phyloP scores from a whole-genome alignment of 345 rosid genomes.

The Reutealis trisperma region DNA sequence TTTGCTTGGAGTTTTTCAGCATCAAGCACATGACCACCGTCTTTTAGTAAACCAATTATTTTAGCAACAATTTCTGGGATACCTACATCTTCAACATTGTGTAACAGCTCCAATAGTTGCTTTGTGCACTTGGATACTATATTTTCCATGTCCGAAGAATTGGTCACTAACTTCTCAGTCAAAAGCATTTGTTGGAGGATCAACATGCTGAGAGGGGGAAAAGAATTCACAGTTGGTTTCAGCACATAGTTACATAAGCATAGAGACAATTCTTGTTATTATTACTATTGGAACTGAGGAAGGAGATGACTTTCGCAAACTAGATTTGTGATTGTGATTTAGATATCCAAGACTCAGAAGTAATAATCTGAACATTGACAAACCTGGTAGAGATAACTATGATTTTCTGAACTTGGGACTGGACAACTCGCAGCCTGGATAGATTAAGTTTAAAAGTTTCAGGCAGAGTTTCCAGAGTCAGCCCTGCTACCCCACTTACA shows the following conservation, averaged over 20 bases:
- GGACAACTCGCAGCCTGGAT: constrained; percentile 13
- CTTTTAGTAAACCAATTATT: neutral
- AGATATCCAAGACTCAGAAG: neutral
- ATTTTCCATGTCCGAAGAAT: constrained; percentile 6
- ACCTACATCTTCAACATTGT: constrained; percentile 10
- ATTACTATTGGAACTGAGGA: neutral
- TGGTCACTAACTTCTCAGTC: constrained; percentile 8
- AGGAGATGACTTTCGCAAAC: too few species aligned
- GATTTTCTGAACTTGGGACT: constrained; percentile 19
- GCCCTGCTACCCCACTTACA: too few species aligned
- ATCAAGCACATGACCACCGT: neutral
- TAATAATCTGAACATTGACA: neutral
- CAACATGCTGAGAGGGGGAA: too few species aligned
- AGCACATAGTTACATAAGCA: too few species aligned
- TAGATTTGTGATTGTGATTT: too few species aligned
- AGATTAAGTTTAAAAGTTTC: constrained; percentile 15
- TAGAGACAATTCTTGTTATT: neutral
- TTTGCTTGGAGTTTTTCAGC: constrained; percentile 15
- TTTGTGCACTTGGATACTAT: neutral
- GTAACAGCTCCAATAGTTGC: constrained; percentile 9
- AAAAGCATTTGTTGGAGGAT: constrained; percentile 11
- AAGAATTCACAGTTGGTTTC: too few species aligned
- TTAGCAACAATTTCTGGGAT: constrained; percentile 8
- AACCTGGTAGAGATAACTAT: constrained; percentile 16
- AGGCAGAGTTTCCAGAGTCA: constrained; percentile 15